phyloP scores from a whole-genome alignment of 495 filamentous ascomycete genomes.

The Pyronema omphalodes region DNA sequence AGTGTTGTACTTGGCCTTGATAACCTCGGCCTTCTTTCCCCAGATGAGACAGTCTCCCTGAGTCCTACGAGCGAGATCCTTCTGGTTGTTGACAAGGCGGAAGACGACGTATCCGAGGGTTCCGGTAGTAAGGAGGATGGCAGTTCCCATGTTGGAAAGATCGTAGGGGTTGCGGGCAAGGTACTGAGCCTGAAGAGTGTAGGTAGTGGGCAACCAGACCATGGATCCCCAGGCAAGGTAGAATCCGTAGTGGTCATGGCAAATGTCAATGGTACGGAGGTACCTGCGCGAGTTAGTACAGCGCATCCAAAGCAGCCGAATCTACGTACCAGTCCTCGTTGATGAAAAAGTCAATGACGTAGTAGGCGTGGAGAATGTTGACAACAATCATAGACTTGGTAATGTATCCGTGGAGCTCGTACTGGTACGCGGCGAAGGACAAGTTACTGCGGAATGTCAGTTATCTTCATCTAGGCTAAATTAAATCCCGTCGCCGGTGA shows the following conservation, averaged over 20 bases:
- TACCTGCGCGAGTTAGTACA: slow-evolving; percentile 23
- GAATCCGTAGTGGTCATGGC: slow-evolving; percentile 36
- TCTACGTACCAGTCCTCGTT: slow-evolving; percentile 30
- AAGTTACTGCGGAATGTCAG: slow-evolving; percentile 25
- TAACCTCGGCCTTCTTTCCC: slow-evolving; percentile 28
- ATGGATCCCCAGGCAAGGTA: slow-evolving; percentile 33
- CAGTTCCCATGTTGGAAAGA: slow-evolving; percentile 19
- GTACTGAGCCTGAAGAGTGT: slow-evolving; percentile 34
- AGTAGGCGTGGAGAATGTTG: slow-evolving; percentile 29
- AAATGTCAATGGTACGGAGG: slow-evolving; percentile 34
- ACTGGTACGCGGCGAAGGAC: slow-evolving; percentile 32
- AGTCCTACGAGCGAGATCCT: slow-evolving; percentile 29
- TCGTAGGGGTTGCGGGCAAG: slow-evolving; percentile 30
- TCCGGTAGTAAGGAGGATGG: slow-evolving; percentile 24
- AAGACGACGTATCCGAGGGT: slow-evolving; percentile 30
- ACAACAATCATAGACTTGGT: slow-evolving; percentile 31
- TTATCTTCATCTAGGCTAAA: too few species aligned
- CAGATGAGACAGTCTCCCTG: slow-evolving; percentile 29
- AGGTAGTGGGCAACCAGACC: slow-evolving; percentile 30
- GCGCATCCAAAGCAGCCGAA: neutral
- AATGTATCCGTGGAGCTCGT: slow-evolving; percentile 29
- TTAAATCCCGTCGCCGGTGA: too few species aligned
- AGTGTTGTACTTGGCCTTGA: slow-evolving; percentile 27
- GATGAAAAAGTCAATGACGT: slow-evolving; percentile 34
- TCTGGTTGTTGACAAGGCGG: slow-evolving; percentile 32